These are phyloP conservation scores for Croton laevigatus DNA, from an alignment of 441 rosid species.

Conservation along the genomic window DNA sequence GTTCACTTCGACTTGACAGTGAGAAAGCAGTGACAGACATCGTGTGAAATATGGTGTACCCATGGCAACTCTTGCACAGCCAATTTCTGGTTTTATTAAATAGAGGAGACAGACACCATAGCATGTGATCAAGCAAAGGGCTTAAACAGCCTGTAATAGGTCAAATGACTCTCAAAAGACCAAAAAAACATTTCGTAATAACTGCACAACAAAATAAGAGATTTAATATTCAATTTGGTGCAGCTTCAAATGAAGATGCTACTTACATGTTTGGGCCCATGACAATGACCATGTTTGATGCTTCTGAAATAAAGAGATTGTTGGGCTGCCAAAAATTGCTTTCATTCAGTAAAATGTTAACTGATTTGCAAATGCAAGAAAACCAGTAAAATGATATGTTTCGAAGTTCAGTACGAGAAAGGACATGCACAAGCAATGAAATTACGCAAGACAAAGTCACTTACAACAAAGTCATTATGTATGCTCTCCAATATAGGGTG, in stretches of 20 bases:
- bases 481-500: conserved; percentile 94
- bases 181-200: background rate
- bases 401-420: conserved; percentile 6
- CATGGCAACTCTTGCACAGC: background rate
- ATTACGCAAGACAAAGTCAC: conserved; percentile 22
- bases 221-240: conserved; percentile 9
- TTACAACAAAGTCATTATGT: conserved; percentile 81
- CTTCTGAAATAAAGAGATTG: conserved; percentile 89
- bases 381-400: conserved; percentile 2
- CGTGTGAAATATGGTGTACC: background rate
- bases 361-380: conserved; percentile 15
- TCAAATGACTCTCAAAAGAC: background rate
- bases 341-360: conserved; percentile 15
- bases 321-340: conserved; percentile 67
- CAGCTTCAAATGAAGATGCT: conserved; percentile 22
- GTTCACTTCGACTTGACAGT: background rate
- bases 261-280: conserved; percentile 97
- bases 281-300: conserved; percentile 88
- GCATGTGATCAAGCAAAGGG: background rate
- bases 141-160: background rate
- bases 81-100: background rate
- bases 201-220: conserved; percentile 9
- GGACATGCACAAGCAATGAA: conserved; percentile 16
- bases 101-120: background rate
- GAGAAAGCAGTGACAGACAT: background rate